These are phyloP conservation scores for Calocera cornea DNA, from an alignment of 768 basidiomycete species.

Conservation along the genomic window DNA sequence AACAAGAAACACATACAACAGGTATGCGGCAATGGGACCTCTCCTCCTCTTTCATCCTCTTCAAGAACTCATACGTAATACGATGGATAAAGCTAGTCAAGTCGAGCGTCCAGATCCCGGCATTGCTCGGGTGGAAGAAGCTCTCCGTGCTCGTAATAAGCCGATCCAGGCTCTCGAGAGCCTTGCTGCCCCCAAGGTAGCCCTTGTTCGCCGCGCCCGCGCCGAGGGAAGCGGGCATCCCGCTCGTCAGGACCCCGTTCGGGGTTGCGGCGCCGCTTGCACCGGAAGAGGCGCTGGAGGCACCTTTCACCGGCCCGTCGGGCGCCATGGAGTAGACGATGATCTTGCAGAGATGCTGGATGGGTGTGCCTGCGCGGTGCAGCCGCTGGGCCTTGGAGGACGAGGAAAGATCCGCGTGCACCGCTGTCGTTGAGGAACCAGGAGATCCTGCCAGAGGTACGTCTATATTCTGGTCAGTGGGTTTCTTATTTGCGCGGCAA, in stretches of 20 bases:
- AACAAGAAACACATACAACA: conserved; percentile 30
- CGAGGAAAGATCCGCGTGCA: not conserved
- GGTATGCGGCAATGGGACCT: conserved; percentile 67
- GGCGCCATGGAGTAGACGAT: conserved; percentile 81
- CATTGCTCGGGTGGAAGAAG: conserved; percentile 92
- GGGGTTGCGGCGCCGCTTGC: conserved; percentile 21
- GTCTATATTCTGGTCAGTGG: conserved; percentile 38
- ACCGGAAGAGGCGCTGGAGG: conserved; percentile 25
- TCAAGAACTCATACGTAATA: conserved; percentile 60
- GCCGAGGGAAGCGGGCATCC: conserved; percentile 7
- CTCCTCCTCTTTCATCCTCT: conserved; percentile 70
- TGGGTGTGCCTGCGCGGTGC: not conserved
- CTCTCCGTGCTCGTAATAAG: conserved; percentile 85
- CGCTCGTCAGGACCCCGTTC: not conserved
- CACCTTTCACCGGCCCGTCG: conserved; percentile 50
- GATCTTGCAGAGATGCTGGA: conserved; percentile 63
- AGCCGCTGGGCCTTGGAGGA: not conserved
- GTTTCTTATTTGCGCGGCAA: not conserved
- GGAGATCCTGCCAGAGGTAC: conserved; percentile 38
- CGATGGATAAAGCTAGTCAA: conserved; percentile 60
- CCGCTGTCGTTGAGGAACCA: not conserved
- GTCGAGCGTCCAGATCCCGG: conserved; percentile 69
- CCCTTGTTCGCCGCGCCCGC: conserved; percentile 22
- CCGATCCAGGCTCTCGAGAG: conserved; percentile 74
- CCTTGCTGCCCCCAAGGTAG: conserved; percentile 70